These are phyloP conservation scores for Colletotrichum sidae DNA, from an alignment of 2,329 filamentous ascomycete genomes.

Conservation along the genomic window DNA sequence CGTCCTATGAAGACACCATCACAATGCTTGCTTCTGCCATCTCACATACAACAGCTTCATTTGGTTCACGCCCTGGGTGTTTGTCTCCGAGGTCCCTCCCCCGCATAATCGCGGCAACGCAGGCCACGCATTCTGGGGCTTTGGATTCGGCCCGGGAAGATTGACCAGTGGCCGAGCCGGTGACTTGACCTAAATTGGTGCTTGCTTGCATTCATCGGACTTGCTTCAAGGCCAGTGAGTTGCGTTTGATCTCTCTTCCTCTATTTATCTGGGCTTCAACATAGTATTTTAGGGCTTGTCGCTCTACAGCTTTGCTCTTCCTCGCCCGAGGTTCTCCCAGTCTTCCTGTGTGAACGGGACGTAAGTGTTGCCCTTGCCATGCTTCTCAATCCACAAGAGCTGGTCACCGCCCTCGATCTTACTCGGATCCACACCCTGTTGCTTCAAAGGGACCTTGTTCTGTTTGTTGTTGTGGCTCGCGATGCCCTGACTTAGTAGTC, in stretches of 20 bases:
- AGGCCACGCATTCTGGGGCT: not conserved
- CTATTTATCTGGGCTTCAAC: not conserved
- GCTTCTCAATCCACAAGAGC: slow-evolving; percentile 65
- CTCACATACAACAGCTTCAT: not conserved
- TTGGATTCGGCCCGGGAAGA: not conserved
- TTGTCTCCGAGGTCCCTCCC: not conserved
- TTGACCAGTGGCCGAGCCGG: not conserved
- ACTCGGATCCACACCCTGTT: slow-evolving; percentile 29
- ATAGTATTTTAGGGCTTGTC: not conserved
- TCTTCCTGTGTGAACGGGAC: slow-evolving; percentile 68
- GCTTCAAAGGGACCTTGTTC: slow-evolving; percentile 75
- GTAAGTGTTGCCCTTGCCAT: slow-evolving; percentile 65
- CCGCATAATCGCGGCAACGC: not conserved
- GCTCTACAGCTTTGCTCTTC: slow-evolving; percentile 24
- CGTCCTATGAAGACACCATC: not conserved
- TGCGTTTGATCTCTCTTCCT: not conserved
- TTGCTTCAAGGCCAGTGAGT: not conserved
- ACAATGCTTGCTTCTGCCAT: slow-evolving; percentile 4
- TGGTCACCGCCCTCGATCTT: slow-evolving; percentile 48
- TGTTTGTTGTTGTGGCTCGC: slow-evolving; percentile 81
- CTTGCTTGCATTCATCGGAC: not conserved
- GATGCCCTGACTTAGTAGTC: slow-evolving; percentile 68
- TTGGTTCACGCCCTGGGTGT: not conserved
- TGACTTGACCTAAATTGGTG: not conserved
- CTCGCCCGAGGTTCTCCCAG: slow-evolving; percentile 55